Base-by-base conservation (phyloP, 306 rosid genomes). In the Cicer judaicum region DNA sequence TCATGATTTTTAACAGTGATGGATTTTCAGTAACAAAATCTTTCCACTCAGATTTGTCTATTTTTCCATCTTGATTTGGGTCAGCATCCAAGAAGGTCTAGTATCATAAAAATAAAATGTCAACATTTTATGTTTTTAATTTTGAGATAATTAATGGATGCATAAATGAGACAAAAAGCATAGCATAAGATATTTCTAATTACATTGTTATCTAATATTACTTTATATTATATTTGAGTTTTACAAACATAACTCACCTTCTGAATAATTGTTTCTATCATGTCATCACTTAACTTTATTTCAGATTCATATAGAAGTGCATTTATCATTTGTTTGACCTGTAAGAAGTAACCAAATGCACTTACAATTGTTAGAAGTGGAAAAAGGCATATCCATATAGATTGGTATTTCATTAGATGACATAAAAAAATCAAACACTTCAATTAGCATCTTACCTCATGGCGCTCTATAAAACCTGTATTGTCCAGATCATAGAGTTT, bases 61-160 rank as follows among this genome's bases (percentile, higher is more conserved):
- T 92, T 84, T 83, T 94, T 70, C 99, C 99, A 62, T 94, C 99
- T 78, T 86, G 89, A 67, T 94, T 87, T 0, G 60, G 90, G 76
- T 92, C 98, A 63, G 98, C 96, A 59, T 87, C 98, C 86, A 83
- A 53, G 85, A 94, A 92, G 49, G 99, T 94, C 99, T 94, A 81
- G 7, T 29, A 29, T 67, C 80, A 76, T 42, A 75, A 64, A 72
- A 68, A 55, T 24, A 57, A 67, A 76, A 83, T 43, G 15, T 69
- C 41, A 72, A 42, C 7, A 44, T 66, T 14, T 53, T 49, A 9
- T 13, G 1, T 42, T 50, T 10, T 29, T 29, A 47, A 16, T 18
- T 47, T 46, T 53, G 18, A n/a, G 46, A 59, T 39, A 48, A 2
- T 34, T 14, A 11, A 48, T 1, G 41, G 21, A 29, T 29, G 34